A percentile compares a stretch with the other conserved stretches of the same genome.
phyloP scores from a whole-genome alignment of 306 rosid genomes.

The Vigna trinervia region DNA sequence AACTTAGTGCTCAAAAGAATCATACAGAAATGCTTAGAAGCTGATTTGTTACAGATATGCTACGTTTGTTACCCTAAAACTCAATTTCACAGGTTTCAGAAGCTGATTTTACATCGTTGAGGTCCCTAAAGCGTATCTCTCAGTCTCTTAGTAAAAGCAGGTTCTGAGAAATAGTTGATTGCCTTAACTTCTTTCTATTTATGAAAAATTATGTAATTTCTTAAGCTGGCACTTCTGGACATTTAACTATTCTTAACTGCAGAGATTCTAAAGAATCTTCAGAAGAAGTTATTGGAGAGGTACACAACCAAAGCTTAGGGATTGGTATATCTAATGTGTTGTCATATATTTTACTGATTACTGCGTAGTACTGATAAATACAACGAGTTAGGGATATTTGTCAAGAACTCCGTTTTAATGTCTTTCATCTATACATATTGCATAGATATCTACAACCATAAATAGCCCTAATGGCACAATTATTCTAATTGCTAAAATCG shows the following conservation, averaged over 20 bases:
- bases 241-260: slow-evolving; percentile 50
- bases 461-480: neutral
- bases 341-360: slow-evolving; percentile 32
- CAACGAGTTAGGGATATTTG: slow-evolving; percentile 9
- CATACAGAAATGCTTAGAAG: slow-evolving; percentile 35
- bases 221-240: slow-evolving; percentile 40
- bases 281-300: slow-evolving; percentile 66
- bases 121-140: slow-evolving; percentile 68
- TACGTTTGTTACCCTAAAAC: slow-evolving; percentile 31
- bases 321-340: slow-evolving; percentile 33
- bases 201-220: neutral
- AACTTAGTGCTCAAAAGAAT: slow-evolving; percentile 30
- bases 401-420: too few species aligned
- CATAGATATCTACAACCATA: neutral
- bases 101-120: slow-evolving; percentile 61
- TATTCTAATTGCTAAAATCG: neutral
- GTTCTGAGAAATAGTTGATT: slow-evolving; percentile 48
- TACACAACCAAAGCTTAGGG: slow-evolving; percentile 32
- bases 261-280: slow-evolving; percentile 60
- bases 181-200: slow-evolving; percentile 12
- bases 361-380: slow-evolving; percentile 28
- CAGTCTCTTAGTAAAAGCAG: slow-evolving; percentile 64
- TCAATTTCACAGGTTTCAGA: slow-evolving; percentile 62
- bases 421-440: neutral
- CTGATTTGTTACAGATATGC: slow-evolving; percentile 32